phyloP scores from a whole-genome alignment of 2,329 filamentous ascomycete species.

The Aspergillus pseudoviridinutans region DNA sequence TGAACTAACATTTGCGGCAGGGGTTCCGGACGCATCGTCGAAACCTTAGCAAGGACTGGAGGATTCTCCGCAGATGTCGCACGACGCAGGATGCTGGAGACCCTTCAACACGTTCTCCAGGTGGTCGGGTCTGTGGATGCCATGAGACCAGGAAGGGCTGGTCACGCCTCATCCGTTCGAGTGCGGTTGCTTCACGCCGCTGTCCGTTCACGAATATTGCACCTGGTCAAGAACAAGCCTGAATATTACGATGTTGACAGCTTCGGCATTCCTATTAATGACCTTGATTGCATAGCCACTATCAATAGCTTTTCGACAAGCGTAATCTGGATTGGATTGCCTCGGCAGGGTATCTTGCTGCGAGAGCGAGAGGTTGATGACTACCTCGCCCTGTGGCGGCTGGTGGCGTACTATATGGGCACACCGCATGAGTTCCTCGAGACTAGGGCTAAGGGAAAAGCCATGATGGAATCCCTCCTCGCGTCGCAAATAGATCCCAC shows the following conservation, averaged over 20 bases:
- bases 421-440: slow-evolving; percentile 61
- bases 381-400: slow-evolving; percentile 72
- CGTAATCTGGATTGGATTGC: slow-evolving; percentile 65
- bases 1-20: slow-evolving; percentile 17
- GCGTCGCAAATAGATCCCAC: slow-evolving; percentile 64
- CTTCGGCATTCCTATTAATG: slow-evolving; percentile 67
- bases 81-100: slow-evolving; percentile 64
- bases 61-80: slow-evolving; percentile 68
- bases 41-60: slow-evolving; percentile 69
- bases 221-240: slow-evolving; percentile 52
- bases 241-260: slow-evolving; percentile 59
- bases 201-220: slow-evolving; percentile 62
- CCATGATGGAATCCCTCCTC: slow-evolving; percentile 65
- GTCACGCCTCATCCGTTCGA: slow-evolving; percentile 61
- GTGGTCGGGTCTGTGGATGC: slow-evolving; percentile 62
- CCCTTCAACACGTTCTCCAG: slow-evolving; percentile 71
- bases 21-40: slow-evolving; percentile 68
- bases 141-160: slow-evolving; percentile 65
- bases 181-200: slow-evolving; percentile 67
- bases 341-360: slow-evolving; percentile 67
- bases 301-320: slow-evolving; percentile 66
- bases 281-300: slow-evolving; percentile 70
- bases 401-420: slow-evolving; percentile 68
- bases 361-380: slow-evolving; percentile 60
- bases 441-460: slow-evolving; percentile 52